phyloP scores from a whole-genome alignment of 495 filamentous ascomycete species.

The Penicillium atrosanguineum region DNA sequence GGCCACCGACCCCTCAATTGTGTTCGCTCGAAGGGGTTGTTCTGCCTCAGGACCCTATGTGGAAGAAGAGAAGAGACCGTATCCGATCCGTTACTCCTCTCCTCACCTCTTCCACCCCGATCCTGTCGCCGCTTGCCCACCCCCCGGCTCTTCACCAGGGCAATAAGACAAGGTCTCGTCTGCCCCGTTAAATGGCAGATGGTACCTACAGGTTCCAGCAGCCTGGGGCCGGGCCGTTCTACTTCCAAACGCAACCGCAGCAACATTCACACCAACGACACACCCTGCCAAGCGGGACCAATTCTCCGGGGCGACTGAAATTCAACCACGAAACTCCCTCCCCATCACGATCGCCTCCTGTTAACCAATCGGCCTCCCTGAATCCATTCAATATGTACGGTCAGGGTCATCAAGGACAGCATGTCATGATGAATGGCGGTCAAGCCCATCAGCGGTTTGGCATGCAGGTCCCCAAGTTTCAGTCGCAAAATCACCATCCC shows the following conservation, averaged over 20 bases:
- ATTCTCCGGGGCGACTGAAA: constrained; percentile 45
- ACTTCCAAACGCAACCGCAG: constrained; percentile 55
- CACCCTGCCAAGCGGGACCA: constrained; percentile 56
- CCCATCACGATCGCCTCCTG: constrained; percentile 65
- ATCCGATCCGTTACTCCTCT: constrained; percentile 41
- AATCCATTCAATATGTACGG: constrained; percentile 77
- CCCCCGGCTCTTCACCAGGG: constrained; percentile 25
- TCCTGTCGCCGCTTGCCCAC: constrained; percentile 20
- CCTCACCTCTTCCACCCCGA: constrained; percentile 28
- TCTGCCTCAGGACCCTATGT: constrained; percentile 45
- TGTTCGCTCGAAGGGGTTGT: constrained; percentile 28
- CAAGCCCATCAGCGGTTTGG: constrained; percentile 60
- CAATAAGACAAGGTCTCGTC: constrained; percentile 41
- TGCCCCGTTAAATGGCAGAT: constrained; percentile 77
- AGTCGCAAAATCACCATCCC: constrained; percentile 67
- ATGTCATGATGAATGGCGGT: constrained; percentile 70
- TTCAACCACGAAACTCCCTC: constrained; percentile 64
- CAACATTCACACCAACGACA: constrained; percentile 50
- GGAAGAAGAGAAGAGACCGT: constrained; percentile 53
- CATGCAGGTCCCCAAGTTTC: constrained; percentile 68
- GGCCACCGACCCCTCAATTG: constrained; percentile 5
- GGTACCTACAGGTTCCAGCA: constrained; percentile 74
- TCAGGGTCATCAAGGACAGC: constrained; percentile 77
- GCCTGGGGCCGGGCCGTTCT: constrained; percentile 64
- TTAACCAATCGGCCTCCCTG: constrained; percentile 62